Percentiles rank a stretch among this genome's conserved stretches.
Evolutionary conservation across 2,329 filamentous ascomycete species (phyloP).

Genomic region (Xylariales sp.): DNA sequence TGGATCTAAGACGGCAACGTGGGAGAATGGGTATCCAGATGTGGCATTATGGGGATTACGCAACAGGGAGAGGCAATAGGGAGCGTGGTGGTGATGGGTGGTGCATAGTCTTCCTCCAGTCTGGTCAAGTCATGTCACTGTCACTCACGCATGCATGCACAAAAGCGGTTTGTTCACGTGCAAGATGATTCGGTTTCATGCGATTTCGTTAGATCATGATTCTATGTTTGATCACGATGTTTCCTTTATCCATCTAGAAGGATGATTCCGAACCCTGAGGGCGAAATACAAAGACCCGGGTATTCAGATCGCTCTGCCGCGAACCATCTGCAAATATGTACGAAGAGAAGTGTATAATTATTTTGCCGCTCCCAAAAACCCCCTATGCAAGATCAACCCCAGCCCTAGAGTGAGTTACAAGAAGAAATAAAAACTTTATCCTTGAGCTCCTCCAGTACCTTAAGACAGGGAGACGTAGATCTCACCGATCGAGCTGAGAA

Average conservation of each 20-base stretch:
- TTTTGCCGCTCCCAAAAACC: conserved; percentile 4
- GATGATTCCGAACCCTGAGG: conserved; percentile 11
- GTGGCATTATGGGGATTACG: too few relatives aligned
- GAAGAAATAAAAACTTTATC: conserved; percentile 8
- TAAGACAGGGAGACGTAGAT: conserved; percentile 42
- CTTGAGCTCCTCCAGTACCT: too few relatives aligned
- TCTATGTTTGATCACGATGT: conserved; percentile 14
- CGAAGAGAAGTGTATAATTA: conserved; percentile 4
- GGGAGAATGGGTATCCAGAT: too few relatives aligned
- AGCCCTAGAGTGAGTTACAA: conserved; percentile 13
- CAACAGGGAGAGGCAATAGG: too few relatives aligned
- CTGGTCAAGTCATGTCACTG: background rate
- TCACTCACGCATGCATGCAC: background rate
- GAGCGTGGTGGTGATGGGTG: too few relatives aligned
- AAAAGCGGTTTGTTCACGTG: conserved; percentile 4
- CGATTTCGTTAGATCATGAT: conserved; percentile 17
- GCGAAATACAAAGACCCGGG: conserved; percentile 8
- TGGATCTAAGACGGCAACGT: too few relatives aligned
- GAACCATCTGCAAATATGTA: conserved; percentile 6
- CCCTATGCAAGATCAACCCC: conserved; percentile 12
- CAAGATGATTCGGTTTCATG: conserved; percentile 6
- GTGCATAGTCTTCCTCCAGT: too few relatives aligned
- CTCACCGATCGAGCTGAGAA: conserved; percentile 43
- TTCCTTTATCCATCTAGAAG: conserved; percentile 10
- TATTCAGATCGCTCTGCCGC: conserved; percentile 1